These are phyloP conservation scores for Pseudonitzschia multiseries DNA, from an alignment of 108 stramenopile species.

Conservation along the genomic window DNA sequence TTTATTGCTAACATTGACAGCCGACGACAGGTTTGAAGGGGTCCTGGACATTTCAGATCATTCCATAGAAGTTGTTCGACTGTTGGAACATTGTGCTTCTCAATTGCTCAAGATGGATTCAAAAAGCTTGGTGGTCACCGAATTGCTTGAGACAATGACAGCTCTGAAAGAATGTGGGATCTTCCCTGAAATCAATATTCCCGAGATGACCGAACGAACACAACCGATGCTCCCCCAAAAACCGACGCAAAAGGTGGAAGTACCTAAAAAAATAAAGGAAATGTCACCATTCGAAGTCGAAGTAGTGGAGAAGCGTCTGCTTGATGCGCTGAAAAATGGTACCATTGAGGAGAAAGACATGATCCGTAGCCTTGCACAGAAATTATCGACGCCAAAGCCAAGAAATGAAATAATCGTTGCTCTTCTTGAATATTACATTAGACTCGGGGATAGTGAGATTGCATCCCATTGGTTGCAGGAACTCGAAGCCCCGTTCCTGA, in stretches of 20 bases:
- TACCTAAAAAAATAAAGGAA: not conserved
- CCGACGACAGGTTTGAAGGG: not conserved
- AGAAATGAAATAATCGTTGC: conserved; percentile 7
- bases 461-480: conserved; percentile 29
- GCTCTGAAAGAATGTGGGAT: conserved; percentile 3
- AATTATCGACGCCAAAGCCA: conserved; percentile 3
- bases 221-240: not conserved
- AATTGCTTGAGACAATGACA: not conserved
- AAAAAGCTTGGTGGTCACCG: not conserved
- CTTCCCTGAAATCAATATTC: not conserved
- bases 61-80: conserved; percentile 1
- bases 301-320: conserved; percentile 22
- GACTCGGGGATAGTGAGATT: conserved; percentile 22
- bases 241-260: not conserved
- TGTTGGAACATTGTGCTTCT: conserved; percentile 7
- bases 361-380: conserved; percentile 6
- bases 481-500: not conserved
- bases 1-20: conserved; percentile 2
- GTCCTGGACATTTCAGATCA: not conserved
- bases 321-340: conserved; percentile 15
- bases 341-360: not conserved
- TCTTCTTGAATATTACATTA: conserved; percentile 34
- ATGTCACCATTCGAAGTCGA: conserved; percentile 25
- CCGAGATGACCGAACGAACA: conserved; percentile 7
- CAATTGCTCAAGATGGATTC: not conserved